Percentiles rank a stretch among this genome's conserved stretches.
phyloP scores from a whole-genome alignment of 148 eudicot genomes.

The Silene latifolia region DNA sequence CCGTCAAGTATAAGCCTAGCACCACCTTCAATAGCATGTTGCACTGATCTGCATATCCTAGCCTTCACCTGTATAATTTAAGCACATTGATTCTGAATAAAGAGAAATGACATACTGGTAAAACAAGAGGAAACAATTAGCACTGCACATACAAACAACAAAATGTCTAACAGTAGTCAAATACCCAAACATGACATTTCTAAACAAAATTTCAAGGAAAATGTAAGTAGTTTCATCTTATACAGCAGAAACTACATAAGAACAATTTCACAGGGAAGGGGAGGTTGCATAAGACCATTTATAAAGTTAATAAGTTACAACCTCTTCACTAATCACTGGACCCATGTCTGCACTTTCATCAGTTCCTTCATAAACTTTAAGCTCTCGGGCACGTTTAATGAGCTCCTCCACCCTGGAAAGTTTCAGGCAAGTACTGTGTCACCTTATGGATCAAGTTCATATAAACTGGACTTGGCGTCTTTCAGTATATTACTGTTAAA shows the following conservation, averaged over 20 bases:
- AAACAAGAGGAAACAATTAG: background rate
- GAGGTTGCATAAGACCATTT: background rate
- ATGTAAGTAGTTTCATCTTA: background rate
- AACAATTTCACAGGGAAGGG: background rate
- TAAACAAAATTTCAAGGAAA: background rate
- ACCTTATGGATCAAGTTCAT: slow-evolving; percentile 14
- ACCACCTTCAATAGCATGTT: slow-evolving; percentile 67
- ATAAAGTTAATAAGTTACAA: slow-evolving; percentile 13
- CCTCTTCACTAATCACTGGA: slow-evolving; percentile 71
- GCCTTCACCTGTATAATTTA: slow-evolving; percentile 56
- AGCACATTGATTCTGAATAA: slow-evolving; percentile 5
- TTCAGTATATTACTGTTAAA: slow-evolving; percentile 1
- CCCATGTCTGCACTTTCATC: slow-evolving; percentile 76
- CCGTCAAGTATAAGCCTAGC: slow-evolving; percentile 76
- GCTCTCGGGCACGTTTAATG: slow-evolving; percentile 65
- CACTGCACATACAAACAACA: background rate
- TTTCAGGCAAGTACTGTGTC: slow-evolving; percentile 4
- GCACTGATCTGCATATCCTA: slow-evolving; percentile 55
- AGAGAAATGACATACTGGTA: background rate
- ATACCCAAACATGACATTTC: background rate
- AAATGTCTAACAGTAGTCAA: background rate
- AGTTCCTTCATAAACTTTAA: slow-evolving; percentile 63
- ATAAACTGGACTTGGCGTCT: background rate
- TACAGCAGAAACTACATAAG: background rate
- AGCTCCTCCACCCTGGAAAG: slow-evolving; percentile 65